Conservation (phyloP, 2,329 filamentous ascomycete species). For the Aspergillus novofumigatus region DNA sequence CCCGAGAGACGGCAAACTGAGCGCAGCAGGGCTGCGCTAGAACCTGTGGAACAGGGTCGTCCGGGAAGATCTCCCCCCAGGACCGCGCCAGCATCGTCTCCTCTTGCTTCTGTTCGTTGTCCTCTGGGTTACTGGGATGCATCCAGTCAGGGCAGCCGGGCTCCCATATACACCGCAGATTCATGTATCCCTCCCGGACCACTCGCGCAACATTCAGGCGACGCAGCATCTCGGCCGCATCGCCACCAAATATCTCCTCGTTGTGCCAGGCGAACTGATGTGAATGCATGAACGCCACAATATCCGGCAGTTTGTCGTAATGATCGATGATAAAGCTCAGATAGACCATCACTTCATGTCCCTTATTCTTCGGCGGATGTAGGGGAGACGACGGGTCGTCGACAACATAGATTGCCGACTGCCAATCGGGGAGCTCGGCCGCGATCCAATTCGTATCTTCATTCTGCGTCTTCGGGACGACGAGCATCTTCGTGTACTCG, state of each 20-base stretch:
- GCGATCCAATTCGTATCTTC: slow-evolving; percentile 56
- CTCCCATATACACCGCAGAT: slow-evolving; percentile 55
- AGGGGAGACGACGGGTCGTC: slow-evolving; percentile 48
- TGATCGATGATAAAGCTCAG: slow-evolving; percentile 61
- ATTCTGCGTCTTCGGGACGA: slow-evolving; percentile 50
- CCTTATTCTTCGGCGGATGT: slow-evolving; percentile 56
- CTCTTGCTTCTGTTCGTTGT: slow-evolving; percentile 44
- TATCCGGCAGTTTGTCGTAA: slow-evolving; percentile 56
- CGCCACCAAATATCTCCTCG: slow-evolving; percentile 49
- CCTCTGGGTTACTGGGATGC: slow-evolving; percentile 41
- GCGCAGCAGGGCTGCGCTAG: slow-evolving; percentile 61
- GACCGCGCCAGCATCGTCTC: slow-evolving; percentile 44
- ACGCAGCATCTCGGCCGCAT: slow-evolving; percentile 48
- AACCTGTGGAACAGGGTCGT: slow-evolving; percentile 42
- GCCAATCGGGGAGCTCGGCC: slow-evolving; percentile 47
- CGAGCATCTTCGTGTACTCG: slow-evolving; percentile 52
- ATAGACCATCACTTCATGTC: slow-evolving; percentile 60
- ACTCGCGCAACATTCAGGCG: slow-evolving; percentile 51
- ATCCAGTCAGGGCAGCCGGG: slow-evolving; percentile 59
- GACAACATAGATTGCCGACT: slow-evolving; percentile 48
- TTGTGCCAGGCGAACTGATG: slow-evolving; percentile 58
- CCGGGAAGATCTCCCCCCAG: slow-evolving; percentile 47
- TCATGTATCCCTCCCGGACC: slow-evolving; percentile 54
- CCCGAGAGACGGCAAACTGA: slow-evolving; percentile 58
- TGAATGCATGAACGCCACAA: slow-evolving; percentile 58